These are phyloP conservation scores for Polysphondylium violaceum DNA, from an alignment of 78 protist genomes.

Conservation along the genomic window DNA sequence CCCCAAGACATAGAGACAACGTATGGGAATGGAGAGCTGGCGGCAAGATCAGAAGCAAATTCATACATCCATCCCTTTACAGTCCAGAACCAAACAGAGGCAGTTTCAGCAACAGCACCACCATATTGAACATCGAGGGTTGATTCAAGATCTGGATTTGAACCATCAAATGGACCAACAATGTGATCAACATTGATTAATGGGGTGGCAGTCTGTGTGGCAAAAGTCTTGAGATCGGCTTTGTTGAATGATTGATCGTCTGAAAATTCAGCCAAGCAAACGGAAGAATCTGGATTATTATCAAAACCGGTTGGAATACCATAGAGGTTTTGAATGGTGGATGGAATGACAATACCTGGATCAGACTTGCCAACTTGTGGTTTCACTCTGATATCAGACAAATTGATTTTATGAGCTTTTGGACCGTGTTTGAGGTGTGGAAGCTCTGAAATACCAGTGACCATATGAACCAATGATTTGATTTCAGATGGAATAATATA, in stretches of 20 bases:
- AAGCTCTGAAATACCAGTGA: conserved; percentile 64
- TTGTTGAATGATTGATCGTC: conserved; percentile 58
- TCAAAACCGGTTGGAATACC: conserved; percentile 23
- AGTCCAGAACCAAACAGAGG: conserved; percentile 41
- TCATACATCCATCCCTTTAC: conserved; percentile 71
- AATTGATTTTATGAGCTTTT: background rate
- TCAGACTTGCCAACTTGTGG: background rate
- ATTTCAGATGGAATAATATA: conserved; percentile 17
- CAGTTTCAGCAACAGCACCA: conserved; percentile 31
- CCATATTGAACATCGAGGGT: conserved; percentile 78
- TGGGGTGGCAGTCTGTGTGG: conserved; percentile 49
- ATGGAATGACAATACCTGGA: conserved; percentile 60
- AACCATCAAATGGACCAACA: conserved; percentile 43
- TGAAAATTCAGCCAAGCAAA: conserved; percentile 67
- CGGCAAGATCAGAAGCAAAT: conserved; percentile 26
- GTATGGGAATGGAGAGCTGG: conserved; percentile 26
- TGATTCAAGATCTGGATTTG: conserved; percentile 61
- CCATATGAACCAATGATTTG: conserved; percentile 12
- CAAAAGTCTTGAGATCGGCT: conserved; percentile 34
- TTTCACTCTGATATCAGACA: too few species aligned
- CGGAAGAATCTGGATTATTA: conserved; percentile 29
- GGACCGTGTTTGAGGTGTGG: conserved; percentile 38
- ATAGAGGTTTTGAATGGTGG: conserved; percentile 54
- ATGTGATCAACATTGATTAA: conserved; percentile 17
- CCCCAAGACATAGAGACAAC: conserved; percentile 72